These are phyloP conservation scores for Cymbopogon citratus DNA, from an alignment of 176 grass and related monocot genomes.

Conservation along the genomic window DNA sequence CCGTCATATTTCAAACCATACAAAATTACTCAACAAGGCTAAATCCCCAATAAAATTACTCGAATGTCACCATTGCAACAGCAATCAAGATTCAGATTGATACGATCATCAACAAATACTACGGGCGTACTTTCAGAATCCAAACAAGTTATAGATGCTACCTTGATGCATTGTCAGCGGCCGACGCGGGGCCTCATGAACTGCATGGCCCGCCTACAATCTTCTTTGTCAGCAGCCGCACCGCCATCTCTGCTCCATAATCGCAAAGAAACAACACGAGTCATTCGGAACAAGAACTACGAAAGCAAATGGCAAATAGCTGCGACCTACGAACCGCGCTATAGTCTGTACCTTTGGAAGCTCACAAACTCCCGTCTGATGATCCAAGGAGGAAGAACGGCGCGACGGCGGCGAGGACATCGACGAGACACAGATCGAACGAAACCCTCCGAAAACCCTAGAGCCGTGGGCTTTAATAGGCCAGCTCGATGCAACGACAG, in stretches of 20 bases:
- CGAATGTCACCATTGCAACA: not conserved
- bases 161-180: slow-evolving; percentile 56
- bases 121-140: not conserved
- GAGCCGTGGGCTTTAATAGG: not conserved
- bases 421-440: not conserved
- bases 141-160: not conserved
- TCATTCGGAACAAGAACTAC: not conserved
- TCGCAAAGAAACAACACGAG: not conserved
- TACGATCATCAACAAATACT: not conserved
- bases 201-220: slow-evolving; percentile 57
- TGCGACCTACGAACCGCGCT: too few relatives aligned
- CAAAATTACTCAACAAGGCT: not conserved
- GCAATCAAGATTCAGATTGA: not conserved
- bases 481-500: not conserved
- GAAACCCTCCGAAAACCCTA: slow-evolving; percentile 21
- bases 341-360: not conserved
- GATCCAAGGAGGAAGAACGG: too few relatives aligned
- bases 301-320: not conserved
- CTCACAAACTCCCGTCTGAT: not conserved
- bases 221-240: slow-evolving; percentile 36
- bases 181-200: slow-evolving; percentile 67
- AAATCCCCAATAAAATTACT: not conserved
- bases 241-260: slow-evolving; percentile 12
- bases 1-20: not conserved
- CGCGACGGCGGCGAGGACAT: too few relatives aligned